phyloP scores from a whole-genome alignment of 2,329 filamentous ascomycete genomes.

The Emergomyces africanus region DNA sequence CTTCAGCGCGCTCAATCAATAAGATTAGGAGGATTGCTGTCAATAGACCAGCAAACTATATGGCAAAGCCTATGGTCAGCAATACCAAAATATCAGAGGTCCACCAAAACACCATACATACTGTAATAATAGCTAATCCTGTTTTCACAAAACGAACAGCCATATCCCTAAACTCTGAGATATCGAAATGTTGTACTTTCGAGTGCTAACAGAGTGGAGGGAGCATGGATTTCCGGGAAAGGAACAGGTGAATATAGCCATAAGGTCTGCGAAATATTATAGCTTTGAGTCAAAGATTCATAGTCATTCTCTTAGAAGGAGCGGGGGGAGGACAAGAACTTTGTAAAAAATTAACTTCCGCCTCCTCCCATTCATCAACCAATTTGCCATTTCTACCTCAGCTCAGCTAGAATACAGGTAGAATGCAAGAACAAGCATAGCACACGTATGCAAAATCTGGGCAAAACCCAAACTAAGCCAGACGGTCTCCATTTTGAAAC shows the following conservation, averaged over 20 bases:
- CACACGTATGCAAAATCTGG: neutral
- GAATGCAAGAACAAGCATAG: neutral
- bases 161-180: neutral
- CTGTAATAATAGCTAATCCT: neutral
- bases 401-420: neutral
- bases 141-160: neutral
- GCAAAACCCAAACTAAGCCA: neutral
- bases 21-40: neutral
- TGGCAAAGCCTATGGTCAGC: neutral
- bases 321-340: neutral
- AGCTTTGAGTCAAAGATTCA: neutral
- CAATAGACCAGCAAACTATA: neutral
- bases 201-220: neutral
- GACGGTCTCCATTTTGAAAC: neutral
- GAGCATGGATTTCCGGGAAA: neutral
- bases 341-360: neutral
- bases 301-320: neutral
- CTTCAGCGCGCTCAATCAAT: slow-evolving; percentile 4
- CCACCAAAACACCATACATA: neutral
- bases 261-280: neutral
- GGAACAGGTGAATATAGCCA: neutral
- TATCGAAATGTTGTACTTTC: neutral
- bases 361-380: neutral
- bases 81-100: neutral
- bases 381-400: neutral